Conservation (phyloP, 1,139 yeast genomes). For the Protomyces gravidus region DNA sequence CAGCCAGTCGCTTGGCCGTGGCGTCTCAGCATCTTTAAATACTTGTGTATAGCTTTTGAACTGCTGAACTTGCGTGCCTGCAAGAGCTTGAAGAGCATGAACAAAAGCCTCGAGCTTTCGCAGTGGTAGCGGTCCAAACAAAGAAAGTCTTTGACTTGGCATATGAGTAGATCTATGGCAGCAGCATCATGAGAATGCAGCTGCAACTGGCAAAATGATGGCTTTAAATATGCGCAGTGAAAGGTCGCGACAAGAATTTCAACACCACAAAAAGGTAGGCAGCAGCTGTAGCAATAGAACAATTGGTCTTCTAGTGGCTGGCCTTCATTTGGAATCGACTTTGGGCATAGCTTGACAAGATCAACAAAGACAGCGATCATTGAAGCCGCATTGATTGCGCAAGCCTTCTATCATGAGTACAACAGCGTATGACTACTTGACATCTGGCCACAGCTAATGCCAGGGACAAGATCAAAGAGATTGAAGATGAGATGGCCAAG, state of each 20-base stretch:
- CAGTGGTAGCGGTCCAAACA: conserved; percentile 12
- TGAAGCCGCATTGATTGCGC: neutral
- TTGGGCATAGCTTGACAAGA: too few species aligned
- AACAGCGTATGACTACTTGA: neutral
- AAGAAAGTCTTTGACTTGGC: conserved; percentile 19
- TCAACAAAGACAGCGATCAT: neutral
- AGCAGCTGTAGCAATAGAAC: too few species aligned
- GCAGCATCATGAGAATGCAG: too few species aligned
- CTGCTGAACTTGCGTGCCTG: neutral
- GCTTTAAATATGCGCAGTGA: too few species aligned
- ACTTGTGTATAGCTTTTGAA: conserved; percentile 22
- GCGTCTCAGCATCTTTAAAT: conserved; percentile 9
- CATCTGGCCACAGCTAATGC: neutral
- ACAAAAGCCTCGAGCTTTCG: conserved; percentile 12
- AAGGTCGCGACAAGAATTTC: too few species aligned
- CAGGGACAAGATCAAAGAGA: conserved; percentile 32
- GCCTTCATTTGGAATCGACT: too few species aligned
- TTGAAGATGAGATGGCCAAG: conserved; percentile 33
- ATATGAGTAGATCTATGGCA: too few species aligned
- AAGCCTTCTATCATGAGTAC: neutral
- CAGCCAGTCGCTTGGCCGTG: conserved; percentile 16
- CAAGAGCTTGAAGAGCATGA: conserved; percentile 5
- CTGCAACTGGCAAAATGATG: too few species aligned
- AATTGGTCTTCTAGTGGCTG: too few species aligned
- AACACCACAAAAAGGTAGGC: too few species aligned